Percentiles rank a stretch among this genome's conserved stretches.
Evolutionary conservation across 495 filamentous ascomycete species (phyloP).

Genomic region (Hypoxylon trugodes): DNA sequence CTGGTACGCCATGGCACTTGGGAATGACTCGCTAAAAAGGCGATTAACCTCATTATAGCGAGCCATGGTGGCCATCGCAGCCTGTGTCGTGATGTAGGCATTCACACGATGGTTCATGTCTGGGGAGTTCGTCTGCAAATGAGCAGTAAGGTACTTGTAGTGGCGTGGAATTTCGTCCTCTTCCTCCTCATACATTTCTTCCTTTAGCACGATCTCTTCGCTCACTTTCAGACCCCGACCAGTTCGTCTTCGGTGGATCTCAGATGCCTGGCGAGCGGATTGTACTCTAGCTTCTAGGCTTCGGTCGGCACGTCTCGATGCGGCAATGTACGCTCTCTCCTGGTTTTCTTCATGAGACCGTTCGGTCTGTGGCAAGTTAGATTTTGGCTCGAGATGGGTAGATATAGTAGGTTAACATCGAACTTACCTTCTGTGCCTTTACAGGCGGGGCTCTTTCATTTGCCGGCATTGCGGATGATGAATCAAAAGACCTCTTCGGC

Average conservation of each 20-base stretch:
- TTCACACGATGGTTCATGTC: conserved; percentile 67
- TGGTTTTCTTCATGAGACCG: conserved; percentile 89
- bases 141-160: conserved; percentile 63
- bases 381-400: background rate
- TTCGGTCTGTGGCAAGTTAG: conserved; percentile 61
- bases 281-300: conserved; percentile 89
- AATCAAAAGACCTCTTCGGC: conserved; percentile 41
- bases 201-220: conserved; percentile 86
- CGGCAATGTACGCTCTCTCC: conserved; percentile 94
- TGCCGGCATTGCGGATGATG: conserved; percentile 24
- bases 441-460: conserved; percentile 25
- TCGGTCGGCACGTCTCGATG: conserved; percentile 88
- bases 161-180: conserved; percentile 69
- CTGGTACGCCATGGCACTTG: conserved; percentile 46
- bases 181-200: conserved; percentile 98
- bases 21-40: conserved; percentile 55
- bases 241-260: conserved; percentile 89
- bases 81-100: conserved; percentile 66
- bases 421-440: conserved; percentile 43
- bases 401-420: background rate
- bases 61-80: conserved; percentile 63
- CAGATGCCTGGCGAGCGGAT: conserved; percentile 85
- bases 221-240: conserved; percentile 85
- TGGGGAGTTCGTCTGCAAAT: conserved; percentile 60
- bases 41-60: conserved; percentile 59